phyloP scores from a whole-genome alignment of 164 flowering plant species.

The Vitis labrusca region DNA sequence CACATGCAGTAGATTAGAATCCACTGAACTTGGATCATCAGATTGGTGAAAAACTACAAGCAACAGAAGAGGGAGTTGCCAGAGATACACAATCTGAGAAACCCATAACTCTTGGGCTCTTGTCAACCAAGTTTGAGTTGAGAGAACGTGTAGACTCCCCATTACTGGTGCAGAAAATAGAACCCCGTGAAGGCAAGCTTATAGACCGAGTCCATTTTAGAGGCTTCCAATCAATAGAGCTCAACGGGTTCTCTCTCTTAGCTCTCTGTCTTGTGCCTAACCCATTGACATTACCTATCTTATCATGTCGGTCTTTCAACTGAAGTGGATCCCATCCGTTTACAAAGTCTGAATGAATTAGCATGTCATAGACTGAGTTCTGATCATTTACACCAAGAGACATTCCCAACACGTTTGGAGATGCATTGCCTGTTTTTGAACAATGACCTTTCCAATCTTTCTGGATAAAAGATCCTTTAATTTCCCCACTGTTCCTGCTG shows the following conservation, averaged over 20 bases:
- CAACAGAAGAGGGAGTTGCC: too few relatives aligned
- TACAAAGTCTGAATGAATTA: slow-evolving; percentile 39
- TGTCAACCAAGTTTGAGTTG: too few relatives aligned
- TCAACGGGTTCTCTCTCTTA: slow-evolving; percentile 53
- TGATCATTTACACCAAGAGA: slow-evolving; percentile 36
- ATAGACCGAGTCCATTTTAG: slow-evolving; percentile 77
- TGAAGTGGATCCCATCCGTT: slow-evolving; percentile 41
- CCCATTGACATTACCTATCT: slow-evolving; percentile 42
- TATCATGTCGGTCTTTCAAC: slow-evolving; percentile 51
- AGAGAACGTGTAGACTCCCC: too few relatives aligned
- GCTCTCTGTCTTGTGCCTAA: slow-evolving; percentile 39
- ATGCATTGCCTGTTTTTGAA: slow-evolving; percentile 43
- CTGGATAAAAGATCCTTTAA: background rate
- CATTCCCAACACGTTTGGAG: slow-evolving; percentile 27
- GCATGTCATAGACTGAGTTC: slow-evolving; percentile 52
- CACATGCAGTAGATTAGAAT: too few relatives aligned
- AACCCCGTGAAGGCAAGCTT: slow-evolving; percentile 77
- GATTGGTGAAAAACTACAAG: too few relatives aligned
- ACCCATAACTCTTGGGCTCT: too few relatives aligned
- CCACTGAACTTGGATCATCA: too few relatives aligned
- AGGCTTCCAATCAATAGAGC: slow-evolving; percentile 68
- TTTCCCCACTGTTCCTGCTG: slow-evolving; percentile 51
- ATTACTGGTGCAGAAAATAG: slow-evolving; percentile 19
- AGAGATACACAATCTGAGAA: too few relatives aligned
- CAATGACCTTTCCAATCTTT: background rate